Evolutionary conservation across 2,329 filamentous ascomycete species (phyloP).

Genomic region (Domatiomyces catenatus): DNA sequence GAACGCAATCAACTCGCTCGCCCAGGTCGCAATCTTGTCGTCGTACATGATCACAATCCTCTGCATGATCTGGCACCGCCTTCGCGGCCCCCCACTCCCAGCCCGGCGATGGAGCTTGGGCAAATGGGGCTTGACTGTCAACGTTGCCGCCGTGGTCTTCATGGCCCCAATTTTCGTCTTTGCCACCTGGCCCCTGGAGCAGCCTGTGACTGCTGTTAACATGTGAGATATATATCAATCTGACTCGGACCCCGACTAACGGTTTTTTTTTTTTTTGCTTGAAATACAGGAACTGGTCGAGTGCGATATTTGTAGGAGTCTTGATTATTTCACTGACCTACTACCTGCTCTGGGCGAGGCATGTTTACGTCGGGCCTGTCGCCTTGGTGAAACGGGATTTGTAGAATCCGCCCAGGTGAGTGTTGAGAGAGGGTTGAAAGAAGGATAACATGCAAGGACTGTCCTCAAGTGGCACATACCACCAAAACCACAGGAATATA

Average conservation of each 20-base stretch:
- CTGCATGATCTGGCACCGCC: constrained; percentile 30
- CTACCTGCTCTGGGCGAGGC: constrained; percentile 27
- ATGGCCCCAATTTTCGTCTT: constrained; percentile 24
- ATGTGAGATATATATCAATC: constrained; percentile 21
- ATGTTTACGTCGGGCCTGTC: constrained; percentile 28
- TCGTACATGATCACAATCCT: constrained; percentile 33
- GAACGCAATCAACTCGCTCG: constrained; percentile 26
- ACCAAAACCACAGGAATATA: no score
- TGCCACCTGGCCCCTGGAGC: constrained; percentile 24
- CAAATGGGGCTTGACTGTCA: constrained; percentile 20
- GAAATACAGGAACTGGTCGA: constrained; percentile 22
- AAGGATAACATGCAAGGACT: no score
- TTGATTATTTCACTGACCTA: constrained; percentile 29
- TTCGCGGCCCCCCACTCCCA: constrained; percentile 27
- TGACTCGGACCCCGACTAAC: no score
- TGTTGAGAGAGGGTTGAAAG: no score
- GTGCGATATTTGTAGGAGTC: constrained; percentile 30
- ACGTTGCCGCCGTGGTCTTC: constrained; percentile 23
- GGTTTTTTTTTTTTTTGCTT: neutral
- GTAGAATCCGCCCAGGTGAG: no score
- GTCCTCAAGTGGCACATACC: no score
- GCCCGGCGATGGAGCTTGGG: constrained; percentile 27
- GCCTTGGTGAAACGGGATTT: no score
- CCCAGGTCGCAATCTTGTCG: constrained; percentile 23
- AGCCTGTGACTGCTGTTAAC: constrained; percentile 16